Evolutionary conservation across 2,329 filamentous ascomycete genomes (phyloP), one percentile per base, ranked within the genome.

Genomic region (Botrytis sinoallii): DNA sequence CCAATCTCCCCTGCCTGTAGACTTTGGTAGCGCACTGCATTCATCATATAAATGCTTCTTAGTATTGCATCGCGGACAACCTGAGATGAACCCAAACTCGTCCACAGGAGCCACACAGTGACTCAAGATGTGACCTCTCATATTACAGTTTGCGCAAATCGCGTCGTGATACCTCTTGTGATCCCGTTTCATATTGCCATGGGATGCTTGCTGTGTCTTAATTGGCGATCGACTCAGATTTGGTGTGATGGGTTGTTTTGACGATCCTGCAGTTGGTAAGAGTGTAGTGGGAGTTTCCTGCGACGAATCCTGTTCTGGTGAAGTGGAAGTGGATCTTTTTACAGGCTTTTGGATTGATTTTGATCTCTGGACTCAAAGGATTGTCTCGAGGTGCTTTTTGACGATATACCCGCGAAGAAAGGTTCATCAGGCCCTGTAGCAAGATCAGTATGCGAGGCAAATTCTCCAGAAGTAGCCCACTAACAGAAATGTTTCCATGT

Each of bases 81-180:
- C 66, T 18, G 66, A 69, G 18, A 69, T 44, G 7, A 69, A 69
- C 4, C 66, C 66, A 42, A 57, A 69, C 9, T 69, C 38, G 42
- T 69, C 66, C 38, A 69, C 66, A 16, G 66, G 66, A 25, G 48
- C 35, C 18, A 57, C 22, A n/a, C 66, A 69, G 10, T 2, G 14
- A 9, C 7, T 12, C 38, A 69, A 44, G 10, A 8, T 14, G 48
- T 69, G 48, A 7, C 52, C 66, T 29, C 14, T 16, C 38, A 57
- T 42, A 25, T 32, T 3, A 25, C 66, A 69, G 48, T 69, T 69
- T 42, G 35, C 66, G 29, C 66, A 69, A 44, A 7, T 29, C 8
- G 3, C 22, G 2, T 12, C 14, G 40, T 29, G n/a, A 3, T 55
- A 8, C 6, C 14, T 29, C 6, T 20, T n/a, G 7, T 38, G 5